Evolutionary conservation across 805 yeast species (phyloP).

Genomic region (Lachancea cidri): DNA sequence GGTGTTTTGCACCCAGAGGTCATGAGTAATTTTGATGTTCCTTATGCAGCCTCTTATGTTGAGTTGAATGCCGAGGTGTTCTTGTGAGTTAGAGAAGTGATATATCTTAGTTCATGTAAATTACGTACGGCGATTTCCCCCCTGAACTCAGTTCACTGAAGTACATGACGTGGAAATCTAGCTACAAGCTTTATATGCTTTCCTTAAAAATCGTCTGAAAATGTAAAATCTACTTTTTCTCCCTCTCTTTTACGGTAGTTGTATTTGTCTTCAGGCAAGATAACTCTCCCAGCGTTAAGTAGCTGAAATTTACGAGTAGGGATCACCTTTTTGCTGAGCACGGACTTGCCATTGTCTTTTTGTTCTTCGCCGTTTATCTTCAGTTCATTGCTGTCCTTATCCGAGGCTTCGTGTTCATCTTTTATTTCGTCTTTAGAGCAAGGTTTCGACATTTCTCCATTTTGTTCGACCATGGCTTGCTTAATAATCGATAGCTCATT

Average conservation of each 20-base stretch:
- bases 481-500: constrained; percentile 23
- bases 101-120: too few relatives aligned
- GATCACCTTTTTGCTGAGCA: too few relatives aligned
- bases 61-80: constrained; percentile 89
- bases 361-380: too few relatives aligned
- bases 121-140: too few relatives aligned
- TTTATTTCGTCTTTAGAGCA: constrained; percentile 5
- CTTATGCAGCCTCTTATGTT: constrained; percentile 86
- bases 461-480: constrained; percentile 21
- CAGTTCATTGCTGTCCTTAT: too few relatives aligned
- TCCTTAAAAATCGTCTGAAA: constrained; percentile 31
- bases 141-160: too few relatives aligned
- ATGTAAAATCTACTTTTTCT: constrained; percentile 20
- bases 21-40: constrained; percentile 77
- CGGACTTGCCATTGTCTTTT: too few relatives aligned
- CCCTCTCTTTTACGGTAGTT: constrained; percentile 10
- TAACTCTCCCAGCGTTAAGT: constrained; percentile 28
- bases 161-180: too few relatives aligned
- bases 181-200: too few relatives aligned
- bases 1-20: constrained; percentile 98
- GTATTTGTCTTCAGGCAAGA: constrained; percentile 25
- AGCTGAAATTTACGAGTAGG: constrained; percentile 25
- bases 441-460: constrained; percentile 10
- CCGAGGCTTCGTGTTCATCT: too few relatives aligned
- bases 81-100: constrained; percentile 45